Evolutionary conservation across 352 stramenopile genomes (phyloP).

Genomic region (Pythium brassicae): DNA sequence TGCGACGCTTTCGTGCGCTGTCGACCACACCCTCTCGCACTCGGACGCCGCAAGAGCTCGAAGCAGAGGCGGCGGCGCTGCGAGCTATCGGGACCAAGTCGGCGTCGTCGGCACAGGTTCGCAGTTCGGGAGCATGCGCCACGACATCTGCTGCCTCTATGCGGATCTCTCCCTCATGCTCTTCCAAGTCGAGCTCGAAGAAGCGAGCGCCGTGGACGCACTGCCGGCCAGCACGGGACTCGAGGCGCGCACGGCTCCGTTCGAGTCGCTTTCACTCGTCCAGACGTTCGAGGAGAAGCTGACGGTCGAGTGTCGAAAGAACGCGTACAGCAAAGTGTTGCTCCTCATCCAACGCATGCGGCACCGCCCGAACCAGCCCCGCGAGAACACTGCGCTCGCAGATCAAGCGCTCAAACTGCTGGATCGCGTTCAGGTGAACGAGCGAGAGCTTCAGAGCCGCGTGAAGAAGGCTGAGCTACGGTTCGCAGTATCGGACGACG

Average conservation of each 20-base stretch:
- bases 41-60: constrained; percentile 19
- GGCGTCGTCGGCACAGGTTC: constrained; percentile 51
- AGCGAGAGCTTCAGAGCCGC: constrained; percentile 29
- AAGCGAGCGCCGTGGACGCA: constrained; percentile 24
- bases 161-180: constrained; percentile 42
- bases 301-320: constrained; percentile 42
- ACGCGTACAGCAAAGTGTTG: constrained; percentile 39
- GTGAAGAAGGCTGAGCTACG: not conserved
- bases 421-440: constrained; percentile 30
- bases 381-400: constrained; percentile 20
- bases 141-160: constrained; percentile 60
- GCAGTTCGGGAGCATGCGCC: constrained; percentile 39
- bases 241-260: not conserved
- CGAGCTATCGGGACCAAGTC: constrained; percentile 23
- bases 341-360: constrained; percentile 41
- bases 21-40: constrained; percentile 3
- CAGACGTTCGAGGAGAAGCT: constrained; percentile 25
- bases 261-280: constrained; percentile 10
- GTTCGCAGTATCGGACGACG: not conserved
- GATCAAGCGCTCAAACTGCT: constrained; percentile 44
- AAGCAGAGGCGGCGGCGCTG: not conserved
- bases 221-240: constrained; percentile 3
- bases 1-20: constrained; percentile 34
- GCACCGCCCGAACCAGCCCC: constrained; percentile 4
- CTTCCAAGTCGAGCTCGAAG: constrained; percentile 56